phyloP scores from a whole-genome alignment of 148 eudicot genomes.

The Nepenthes gracilis region DNA sequence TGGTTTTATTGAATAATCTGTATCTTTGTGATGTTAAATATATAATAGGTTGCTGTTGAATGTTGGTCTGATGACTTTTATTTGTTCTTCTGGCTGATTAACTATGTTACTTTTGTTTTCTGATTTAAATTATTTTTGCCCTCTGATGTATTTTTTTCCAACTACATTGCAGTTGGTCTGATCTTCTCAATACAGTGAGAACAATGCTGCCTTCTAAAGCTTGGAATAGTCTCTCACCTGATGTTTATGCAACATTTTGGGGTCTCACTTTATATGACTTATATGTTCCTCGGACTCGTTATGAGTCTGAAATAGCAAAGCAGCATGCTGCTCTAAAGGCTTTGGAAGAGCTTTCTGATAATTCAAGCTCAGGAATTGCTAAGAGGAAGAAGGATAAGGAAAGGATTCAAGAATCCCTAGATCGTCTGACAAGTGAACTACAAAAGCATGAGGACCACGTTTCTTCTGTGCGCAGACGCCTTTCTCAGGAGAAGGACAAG shows the following conservation, averaged over 20 bases:
- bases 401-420: constrained; percentile 87
- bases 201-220: constrained; percentile 87
- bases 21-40: too few species aligned
- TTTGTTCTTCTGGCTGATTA: not conserved
- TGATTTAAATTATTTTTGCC: too few species aligned
- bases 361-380: constrained; percentile 92
- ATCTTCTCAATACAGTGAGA: constrained; percentile 69
- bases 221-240: constrained; percentile 98
- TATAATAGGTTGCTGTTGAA: too few species aligned
- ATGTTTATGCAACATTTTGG: constrained; percentile 95
- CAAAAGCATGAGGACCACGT: constrained; percentile 84
- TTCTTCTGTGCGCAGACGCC: constrained; percentile 76
- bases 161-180: constrained; percentile 61
- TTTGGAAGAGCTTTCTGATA: constrained; percentile 87
- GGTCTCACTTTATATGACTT: constrained; percentile 94
- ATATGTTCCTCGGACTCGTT: constrained; percentile 83
- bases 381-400: constrained; percentile 97
- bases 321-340: constrained; percentile 88
- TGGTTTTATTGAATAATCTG: too few species aligned
- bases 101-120: too few species aligned
- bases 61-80: not conserved
- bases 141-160: too few species aligned
- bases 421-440: constrained; percentile 70
- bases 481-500: constrained; percentile 81
- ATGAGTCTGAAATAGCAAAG: constrained; percentile 88